Evolutionary conservation across 768 basidiomycete genomes (phyloP), one percentile per base, ranked within the genome.

Genomic region (Suillus subaureus): DNA sequence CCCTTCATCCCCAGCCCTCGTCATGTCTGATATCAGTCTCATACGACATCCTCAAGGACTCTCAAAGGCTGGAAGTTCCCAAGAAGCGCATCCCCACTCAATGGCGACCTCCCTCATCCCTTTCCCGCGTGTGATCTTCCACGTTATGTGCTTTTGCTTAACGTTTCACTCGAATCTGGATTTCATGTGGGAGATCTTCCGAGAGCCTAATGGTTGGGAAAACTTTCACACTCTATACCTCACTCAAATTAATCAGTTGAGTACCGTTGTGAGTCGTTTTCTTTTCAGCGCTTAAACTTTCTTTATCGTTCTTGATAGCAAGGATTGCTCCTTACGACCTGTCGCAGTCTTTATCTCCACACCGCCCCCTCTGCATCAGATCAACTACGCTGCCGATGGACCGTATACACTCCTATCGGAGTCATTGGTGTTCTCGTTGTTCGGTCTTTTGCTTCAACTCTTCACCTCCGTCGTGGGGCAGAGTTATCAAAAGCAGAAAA

Each of bases 161-260:
- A 39, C 56, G 16, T 39, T 57, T 26, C 56, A 57, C 33, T 16
- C 23, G 12, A 3, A 23, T 39, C 18, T 57, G 23, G 16, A 57
- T 26, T 57, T 57, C 56, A 57, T 57, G 56, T 57, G 56, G 56
- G 56, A 57, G 23, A 39, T 39, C 35, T 57, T 57, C 56, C n/a
- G 9, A 39, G n/a, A 57, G 8, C 56, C 37, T 23, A 11, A 57
- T 15, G 56, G 56, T 9, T 57, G 56, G 56, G 56, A 57, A 37
- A 26, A 15, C 37, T 57, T 57, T 16, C 56, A 57, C 26, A 9
- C 23, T 26, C 35, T 16, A 57, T 57, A 57, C n/a, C 37, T 57
- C 23, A 16, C 13, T 57, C 56, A 57, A 23, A 37, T 57, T 8
- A 39, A 57, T 57, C 56, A 57, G 9, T 16, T 57, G 35, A 57